Evolutionary conservation across 1,284 basidiomycete genomes (phyloP).

Genomic region (Ustilago vetiveriae): DNA sequence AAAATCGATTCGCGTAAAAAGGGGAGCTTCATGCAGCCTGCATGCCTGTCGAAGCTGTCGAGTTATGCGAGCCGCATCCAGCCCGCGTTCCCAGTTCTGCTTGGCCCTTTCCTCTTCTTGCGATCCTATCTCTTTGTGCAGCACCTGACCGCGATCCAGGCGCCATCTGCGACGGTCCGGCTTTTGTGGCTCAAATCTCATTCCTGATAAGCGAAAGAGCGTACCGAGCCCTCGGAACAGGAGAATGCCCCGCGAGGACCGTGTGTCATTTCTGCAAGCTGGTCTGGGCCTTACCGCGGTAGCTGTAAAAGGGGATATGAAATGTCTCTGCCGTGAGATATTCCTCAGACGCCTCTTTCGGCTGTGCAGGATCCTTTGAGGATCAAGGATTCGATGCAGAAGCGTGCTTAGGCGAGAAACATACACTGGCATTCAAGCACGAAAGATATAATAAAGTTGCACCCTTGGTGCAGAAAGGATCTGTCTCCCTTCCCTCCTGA

Average conservation of each 20-base stretch:
- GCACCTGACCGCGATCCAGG: too few species aligned
- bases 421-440: constrained; percentile 23
- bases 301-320: too few species aligned
- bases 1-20: too few species aligned
- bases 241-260: not conserved
- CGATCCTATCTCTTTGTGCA: too few species aligned
- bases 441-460: constrained; percentile 20
- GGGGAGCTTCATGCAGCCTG: constrained; percentile 15
- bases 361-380: too few species aligned
- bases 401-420: constrained; percentile 28
- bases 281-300: too few species aligned
- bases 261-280: not conserved
- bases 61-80: constrained; percentile 31
- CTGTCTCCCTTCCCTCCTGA: not conserved
- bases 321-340: not conserved
- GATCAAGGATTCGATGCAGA: not conserved
- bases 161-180: too few species aligned
- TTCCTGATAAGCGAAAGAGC: not conserved
- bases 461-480: constrained; percentile 4
- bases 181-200: too few species aligned
- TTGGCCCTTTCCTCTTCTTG: too few species aligned
- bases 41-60: constrained; percentile 30
- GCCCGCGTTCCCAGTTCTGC: not conserved
- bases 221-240: not conserved
- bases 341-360: too few species aligned